Conservation (phyloP, 1,139 yeast genomes). For the Lodderomyces beijingensis region DNA sequence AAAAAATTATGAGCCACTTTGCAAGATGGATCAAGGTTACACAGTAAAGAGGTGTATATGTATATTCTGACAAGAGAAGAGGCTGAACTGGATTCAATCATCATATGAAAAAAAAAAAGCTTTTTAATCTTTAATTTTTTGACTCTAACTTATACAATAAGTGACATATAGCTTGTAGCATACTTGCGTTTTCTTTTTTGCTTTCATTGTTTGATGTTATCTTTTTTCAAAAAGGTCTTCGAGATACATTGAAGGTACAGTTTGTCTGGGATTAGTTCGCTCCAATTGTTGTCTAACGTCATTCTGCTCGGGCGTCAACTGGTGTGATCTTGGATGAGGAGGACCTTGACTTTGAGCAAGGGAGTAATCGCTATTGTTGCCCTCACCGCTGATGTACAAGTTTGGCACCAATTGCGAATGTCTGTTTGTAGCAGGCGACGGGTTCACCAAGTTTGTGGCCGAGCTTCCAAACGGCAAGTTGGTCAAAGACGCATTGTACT, state of each 20-base stretch:
- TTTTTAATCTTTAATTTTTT: no score
- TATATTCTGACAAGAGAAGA: no score
- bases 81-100: no score
- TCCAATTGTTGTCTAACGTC: slow-evolving; percentile 11
- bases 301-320: slow-evolving; percentile 9
- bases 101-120: no score
- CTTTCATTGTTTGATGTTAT: slow-evolving; percentile 2
- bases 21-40: no score
- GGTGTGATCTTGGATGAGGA: slow-evolving; percentile 5
- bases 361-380: slow-evolving; percentile 34
- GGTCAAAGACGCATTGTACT: slow-evolving; percentile 17
- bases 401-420: slow-evolving; percentile 33
- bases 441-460: slow-evolving; percentile 21
- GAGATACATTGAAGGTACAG: slow-evolving; percentile 54
- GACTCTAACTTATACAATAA: no score
- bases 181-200: background rate
- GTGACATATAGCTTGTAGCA: background rate
- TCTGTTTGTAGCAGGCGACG: slow-evolving; percentile 25
- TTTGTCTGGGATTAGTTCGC: slow-evolving; percentile 22
- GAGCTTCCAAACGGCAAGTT: slow-evolving; percentile 26
- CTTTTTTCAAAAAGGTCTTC: slow-evolving; percentile 50
- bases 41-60: no score
- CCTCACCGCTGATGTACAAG: slow-evolving; percentile 33
- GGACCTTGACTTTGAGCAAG: slow-evolving; percentile 14
- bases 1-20: no score